phyloP scores from a whole-genome alignment of 108 stramenopile genomes.

The Aureococcus anophagefferens region DNA sequence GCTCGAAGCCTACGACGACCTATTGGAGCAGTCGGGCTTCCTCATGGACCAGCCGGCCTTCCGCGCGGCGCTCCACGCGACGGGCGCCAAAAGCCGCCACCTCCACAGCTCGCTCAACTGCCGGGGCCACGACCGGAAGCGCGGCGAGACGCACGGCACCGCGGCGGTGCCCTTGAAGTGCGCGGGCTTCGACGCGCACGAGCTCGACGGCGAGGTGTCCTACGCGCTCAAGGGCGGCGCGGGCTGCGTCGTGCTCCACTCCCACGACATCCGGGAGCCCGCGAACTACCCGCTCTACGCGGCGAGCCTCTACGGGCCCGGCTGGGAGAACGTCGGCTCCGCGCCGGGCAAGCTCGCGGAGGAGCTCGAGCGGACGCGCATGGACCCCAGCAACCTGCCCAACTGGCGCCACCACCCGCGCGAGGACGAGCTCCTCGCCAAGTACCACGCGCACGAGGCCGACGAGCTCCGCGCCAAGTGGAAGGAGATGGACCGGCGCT shows the following conservation, averaged over 20 bases:
- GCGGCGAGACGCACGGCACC: background rate
- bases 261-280: background rate
- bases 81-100: background rate
- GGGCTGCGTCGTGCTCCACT: background rate
- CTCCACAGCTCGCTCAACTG: background rate
- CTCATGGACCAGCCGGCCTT: slow-evolving; percentile 2
- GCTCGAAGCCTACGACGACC: background rate
- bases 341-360: no score
- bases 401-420: no score
- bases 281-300: no score
- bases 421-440: no score
- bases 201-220: background rate
- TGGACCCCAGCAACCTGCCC: no score
- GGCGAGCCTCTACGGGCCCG: no score
- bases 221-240: background rate
- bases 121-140: background rate
- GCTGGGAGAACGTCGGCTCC: no score
- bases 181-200: background rate
- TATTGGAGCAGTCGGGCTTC: background rate
- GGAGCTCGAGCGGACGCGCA: no score
- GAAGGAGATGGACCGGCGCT: no score
- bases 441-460: no score
- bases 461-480: no score
- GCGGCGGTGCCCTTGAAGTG: background rate
- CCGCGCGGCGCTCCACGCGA: slow-evolving; percentile 2